Evolutionary conservation across 23 red algal species (phyloP).

Genomic region (Gracilaria gracilis): DNA sequence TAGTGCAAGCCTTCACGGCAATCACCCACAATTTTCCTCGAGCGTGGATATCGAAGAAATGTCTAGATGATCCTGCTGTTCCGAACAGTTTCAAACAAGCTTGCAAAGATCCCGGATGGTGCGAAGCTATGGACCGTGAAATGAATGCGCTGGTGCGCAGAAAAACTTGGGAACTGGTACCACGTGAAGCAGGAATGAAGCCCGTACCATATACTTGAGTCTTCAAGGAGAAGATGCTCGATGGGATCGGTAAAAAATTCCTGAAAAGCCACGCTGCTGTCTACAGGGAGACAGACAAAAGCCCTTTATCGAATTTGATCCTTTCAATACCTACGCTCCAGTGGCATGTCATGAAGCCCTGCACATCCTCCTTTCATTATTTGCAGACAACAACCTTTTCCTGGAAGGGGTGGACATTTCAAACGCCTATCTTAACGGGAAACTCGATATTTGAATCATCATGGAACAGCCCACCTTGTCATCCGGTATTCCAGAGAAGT

Average conservation of each 20-base stretch:
- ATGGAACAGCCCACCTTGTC: constrained; percentile 43
- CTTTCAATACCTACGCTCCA: constrained; percentile 22
- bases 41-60: background rate
- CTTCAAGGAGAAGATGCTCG: background rate
- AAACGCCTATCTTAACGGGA: constrained; percentile 21
- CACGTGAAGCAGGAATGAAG: background rate
- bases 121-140: constrained; percentile 15
- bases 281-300: background rate
- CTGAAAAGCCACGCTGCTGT: too few relatives aligned
- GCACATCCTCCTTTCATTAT: constrained; percentile 1
- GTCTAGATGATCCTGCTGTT: background rate
- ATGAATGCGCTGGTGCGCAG: too few relatives aligned
- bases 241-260: too few relatives aligned
- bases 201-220: constrained; percentile 8
- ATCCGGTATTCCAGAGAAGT: background rate
- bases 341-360: constrained; percentile 29
- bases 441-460: background rate
- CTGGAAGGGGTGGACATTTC: constrained; percentile 26
- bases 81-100: background rate
- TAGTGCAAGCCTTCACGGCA: background rate
- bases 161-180: constrained; percentile 2
- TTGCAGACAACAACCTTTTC: constrained; percentile 3
- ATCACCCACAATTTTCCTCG: background rate
- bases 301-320: constrained; percentile 28
- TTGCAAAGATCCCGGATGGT: background rate